phyloP scores from a whole-genome alignment of 768 basidiomycete species.

The Leccinum uliginosum region DNA sequence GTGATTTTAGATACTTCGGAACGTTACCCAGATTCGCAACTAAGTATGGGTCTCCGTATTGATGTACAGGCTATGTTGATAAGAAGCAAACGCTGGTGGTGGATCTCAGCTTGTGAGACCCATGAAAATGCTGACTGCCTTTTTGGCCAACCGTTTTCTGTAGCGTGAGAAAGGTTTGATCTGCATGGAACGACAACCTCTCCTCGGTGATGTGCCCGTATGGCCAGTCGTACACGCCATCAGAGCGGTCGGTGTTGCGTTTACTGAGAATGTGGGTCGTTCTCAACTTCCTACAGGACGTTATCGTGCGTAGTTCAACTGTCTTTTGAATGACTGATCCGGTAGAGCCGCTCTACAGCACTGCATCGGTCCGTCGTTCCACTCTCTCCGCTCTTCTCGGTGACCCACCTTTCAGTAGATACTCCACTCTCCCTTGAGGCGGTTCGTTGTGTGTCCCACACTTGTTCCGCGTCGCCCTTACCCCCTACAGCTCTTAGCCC shows the following conservation, averaged over 20 bases:
- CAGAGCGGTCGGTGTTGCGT: slow-evolving; percentile 39
- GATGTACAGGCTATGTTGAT: too few species aligned
- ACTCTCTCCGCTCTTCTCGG: not conserved
- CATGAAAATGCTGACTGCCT: too few species aligned
- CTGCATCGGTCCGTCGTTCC: slow-evolving; percentile 55
- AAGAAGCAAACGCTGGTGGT: too few species aligned
- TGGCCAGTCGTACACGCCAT: slow-evolving; percentile 84
- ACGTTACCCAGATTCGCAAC: too few species aligned
- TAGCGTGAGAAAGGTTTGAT: not conserved
- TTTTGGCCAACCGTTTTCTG: not conserved
- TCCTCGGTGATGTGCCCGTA: slow-evolving; percentile 55
- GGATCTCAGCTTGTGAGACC: too few species aligned
- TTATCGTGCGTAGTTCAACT: slow-evolving; percentile 42
- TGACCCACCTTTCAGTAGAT: slow-evolving; percentile 42
- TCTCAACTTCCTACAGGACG: slow-evolving; percentile 44
- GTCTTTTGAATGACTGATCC: slow-evolving; percentile 2
- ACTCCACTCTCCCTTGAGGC: slow-evolving; percentile 81
- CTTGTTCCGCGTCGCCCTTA: slow-evolving; percentile 7
- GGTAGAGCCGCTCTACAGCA: slow-evolving; percentile 38
- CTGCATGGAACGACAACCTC: slow-evolving; percentile 34
- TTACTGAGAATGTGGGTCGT: too few species aligned
- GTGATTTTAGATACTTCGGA: not conserved
- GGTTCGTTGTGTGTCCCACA: slow-evolving; percentile 37
- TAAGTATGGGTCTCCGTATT: too few species aligned
- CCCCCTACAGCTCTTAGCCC: slow-evolving; percentile 58